Evolutionary conservation across 345 rosid species (phyloP), one percentile per base, ranked within the genome.

Genomic region (Bruguiera sexangula): DNA sequence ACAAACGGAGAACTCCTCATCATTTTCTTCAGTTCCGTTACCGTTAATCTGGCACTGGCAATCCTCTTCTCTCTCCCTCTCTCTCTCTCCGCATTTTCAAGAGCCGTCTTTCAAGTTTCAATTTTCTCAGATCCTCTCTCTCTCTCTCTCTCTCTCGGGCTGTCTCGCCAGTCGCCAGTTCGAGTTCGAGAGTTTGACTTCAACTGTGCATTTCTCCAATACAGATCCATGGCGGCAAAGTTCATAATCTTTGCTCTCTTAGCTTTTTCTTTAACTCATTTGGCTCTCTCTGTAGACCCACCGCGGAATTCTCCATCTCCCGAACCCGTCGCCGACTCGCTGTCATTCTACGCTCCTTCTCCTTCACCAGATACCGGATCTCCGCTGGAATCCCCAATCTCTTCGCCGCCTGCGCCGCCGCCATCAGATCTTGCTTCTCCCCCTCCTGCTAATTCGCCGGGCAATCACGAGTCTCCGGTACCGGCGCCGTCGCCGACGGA

Each of bases 361-460:
- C 74, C 62, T 13, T 55, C 76, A 0, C 68, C 75, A 1, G 62
- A 50, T 1, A 4, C 24, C 2, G 72, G 64, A 63, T 60, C 91
- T 30, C 84, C 83, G 1, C 37, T 70, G 15, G 50, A 56, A 20
- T 61, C 75, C 5, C 60, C 80, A 31, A 9, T 63, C 22, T 31
- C 30, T 0, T 68, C 85, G 3, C 81, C 85, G 3, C 69, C 82
- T 34, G 57, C 78, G 55, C 67, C 73, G 13, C 62, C 84, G 6
- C 79, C 84, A 10, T 59, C 78, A 55, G 79, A 70, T 72, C 87
- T 74, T 69, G 27, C 19, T 6, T 53, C 80, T 37, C 37, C 76
- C 0, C 29, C 39, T 26, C 1, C 80, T 52, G 3, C 73, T 79
- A 26, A 69, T 15, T 31, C 69, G 0, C 65, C 30, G 30, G 60